A percentile compares a stretch with the other conserved stretches of the same genome.
These are phyloP conservation scores for Amanita molliuscula DNA, from an alignment of 768 basidiomycete species.

Conservation along the genomic window DNA sequence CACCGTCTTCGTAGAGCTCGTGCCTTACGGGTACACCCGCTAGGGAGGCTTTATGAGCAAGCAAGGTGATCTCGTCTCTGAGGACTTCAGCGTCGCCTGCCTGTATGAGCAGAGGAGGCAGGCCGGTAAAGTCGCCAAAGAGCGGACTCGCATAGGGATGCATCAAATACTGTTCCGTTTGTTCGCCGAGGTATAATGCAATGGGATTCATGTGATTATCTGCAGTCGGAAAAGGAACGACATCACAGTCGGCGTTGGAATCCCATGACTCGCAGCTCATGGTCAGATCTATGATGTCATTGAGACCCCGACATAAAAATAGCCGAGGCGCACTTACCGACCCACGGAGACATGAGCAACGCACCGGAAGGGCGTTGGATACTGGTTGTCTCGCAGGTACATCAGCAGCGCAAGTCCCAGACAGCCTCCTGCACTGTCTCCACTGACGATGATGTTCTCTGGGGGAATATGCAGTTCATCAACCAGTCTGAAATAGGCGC, in stretches of 20 bases:
- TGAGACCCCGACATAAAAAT: slow-evolving; percentile 1
- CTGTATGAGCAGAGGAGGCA: slow-evolving; percentile 89
- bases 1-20: slow-evolving; percentile 87
- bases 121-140: slow-evolving; percentile 78
- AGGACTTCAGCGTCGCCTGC: slow-evolving; percentile 92
- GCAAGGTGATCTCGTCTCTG: slow-evolving; percentile 84
- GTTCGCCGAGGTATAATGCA: slow-evolving; percentile 83
- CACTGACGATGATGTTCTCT: slow-evolving; percentile 80
- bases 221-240: slow-evolving; percentile 60
- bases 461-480: slow-evolving; percentile 87
- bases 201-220: slow-evolving; percentile 91
- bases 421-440: slow-evolving; percentile 93
- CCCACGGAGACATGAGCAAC: slow-evolving; percentile 92
- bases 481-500: slow-evolving; percentile 76
- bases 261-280: slow-evolving; percentile 99
- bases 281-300: slow-evolving; percentile 56
- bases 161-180: slow-evolving; percentile 73
- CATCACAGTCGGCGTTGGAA: slow-evolving; percentile 79
- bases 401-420: slow-evolving; percentile 76
- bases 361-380: slow-evolving; percentile 80
- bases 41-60: slow-evolving; percentile 87
- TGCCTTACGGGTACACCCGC: slow-evolving; percentile 81
- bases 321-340: slow-evolving; percentile 49
- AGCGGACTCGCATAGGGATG: slow-evolving; percentile 95
- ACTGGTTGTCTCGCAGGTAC: slow-evolving; percentile 90